Base-by-base conservation (phyloP, 768 basidiomycete genomes). In the Pluteus cervinus region DNA sequence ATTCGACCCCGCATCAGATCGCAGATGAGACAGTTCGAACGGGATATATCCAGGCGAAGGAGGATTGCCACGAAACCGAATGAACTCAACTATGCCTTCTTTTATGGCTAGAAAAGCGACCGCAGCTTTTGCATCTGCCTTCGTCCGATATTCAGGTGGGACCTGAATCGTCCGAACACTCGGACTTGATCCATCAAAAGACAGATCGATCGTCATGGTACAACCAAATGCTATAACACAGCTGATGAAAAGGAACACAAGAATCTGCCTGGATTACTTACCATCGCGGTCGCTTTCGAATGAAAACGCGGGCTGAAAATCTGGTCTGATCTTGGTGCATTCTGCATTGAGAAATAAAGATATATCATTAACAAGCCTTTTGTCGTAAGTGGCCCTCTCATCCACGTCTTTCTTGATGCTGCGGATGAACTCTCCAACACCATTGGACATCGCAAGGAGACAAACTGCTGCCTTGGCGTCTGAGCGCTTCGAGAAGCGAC, bases 381-480 rank as follows among this genome's bases (percentile, higher is more conserved):
- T 66, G 5, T 61, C 52, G 8, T 68, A 48, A 0, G 76, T 60
- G 32, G 82, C 46, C 32, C 62, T 72, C 20, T 58, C 56, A 29
- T 78, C 75, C 5, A 70, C 46, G 12, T 58, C 62, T 8, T 57
- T 56, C 12, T 56, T 55, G 23, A 78, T 52, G 4, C 56, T 52
- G 12, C 72, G 75, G 29, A 81, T 70, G 45, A 78, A 77, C 15
- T 65, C 56, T 4, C 76, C 77, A 7, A 79, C 60, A 7, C 77
- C 78, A 43, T 76, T 68, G 2, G 79, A 75, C 53, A 86, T 72
- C 0, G 81, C 84, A 11, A 75, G 61, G 16, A 86, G 55, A 42
- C 72, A 76, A 2, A 75, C 84, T 0, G 83, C 85, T 0, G 69
- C 65, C 53, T 80, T 83, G n/a, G 82, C 83, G 36, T 86, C 82